phyloP scores from a whole-genome alignment of 2,329 filamentous ascomycete genomes.

The Mycosphaerelloides madeirae region DNA sequence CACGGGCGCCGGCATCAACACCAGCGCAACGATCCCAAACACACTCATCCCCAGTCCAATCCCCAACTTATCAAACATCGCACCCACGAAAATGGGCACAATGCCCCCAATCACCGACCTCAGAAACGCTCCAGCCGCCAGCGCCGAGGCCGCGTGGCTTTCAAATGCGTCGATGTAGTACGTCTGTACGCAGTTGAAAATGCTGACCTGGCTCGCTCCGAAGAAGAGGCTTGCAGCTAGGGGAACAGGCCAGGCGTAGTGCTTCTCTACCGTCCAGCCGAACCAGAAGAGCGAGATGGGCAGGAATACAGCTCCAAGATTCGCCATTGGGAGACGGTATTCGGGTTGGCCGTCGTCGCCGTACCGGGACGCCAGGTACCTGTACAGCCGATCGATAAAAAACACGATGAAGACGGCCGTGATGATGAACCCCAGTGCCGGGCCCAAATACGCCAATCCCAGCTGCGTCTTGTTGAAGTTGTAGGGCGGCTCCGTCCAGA shows the following conservation, averaged over 20 bases:
- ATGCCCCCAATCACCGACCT: conserved; percentile 43
- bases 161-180: conserved; percentile 51
- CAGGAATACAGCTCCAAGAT: conserved; percentile 41
- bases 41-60: conserved; percentile 47
- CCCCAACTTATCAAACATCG: conserved; percentile 40
- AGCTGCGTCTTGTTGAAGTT: conserved; percentile 41
- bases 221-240: conserved; percentile 43
- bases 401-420: conserved; percentile 42
- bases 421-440: conserved; percentile 39
- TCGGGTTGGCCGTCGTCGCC: conserved; percentile 39
- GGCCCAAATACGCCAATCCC: conserved; percentile 40
- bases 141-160: conserved; percentile 45
- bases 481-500: conserved; percentile 28
- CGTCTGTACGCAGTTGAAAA: conserved; percentile 50
- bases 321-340: conserved; percentile 42
- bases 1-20: conserved; percentile 45
- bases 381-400: conserved; percentile 45
- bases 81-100: conserved; percentile 42
- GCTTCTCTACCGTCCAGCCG: conserved; percentile 40
- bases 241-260: conserved; percentile 38
- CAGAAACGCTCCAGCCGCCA: conserved; percentile 46
- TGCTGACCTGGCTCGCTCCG: conserved; percentile 49
- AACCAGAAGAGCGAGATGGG: conserved; percentile 41
- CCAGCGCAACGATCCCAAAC: conserved; percentile 42
- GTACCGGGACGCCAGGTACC: conserved; percentile 37